Conservation (phyloP, 495 filamentous ascomycete genomes). For the Annulohypoxylon nitens region DNA sequence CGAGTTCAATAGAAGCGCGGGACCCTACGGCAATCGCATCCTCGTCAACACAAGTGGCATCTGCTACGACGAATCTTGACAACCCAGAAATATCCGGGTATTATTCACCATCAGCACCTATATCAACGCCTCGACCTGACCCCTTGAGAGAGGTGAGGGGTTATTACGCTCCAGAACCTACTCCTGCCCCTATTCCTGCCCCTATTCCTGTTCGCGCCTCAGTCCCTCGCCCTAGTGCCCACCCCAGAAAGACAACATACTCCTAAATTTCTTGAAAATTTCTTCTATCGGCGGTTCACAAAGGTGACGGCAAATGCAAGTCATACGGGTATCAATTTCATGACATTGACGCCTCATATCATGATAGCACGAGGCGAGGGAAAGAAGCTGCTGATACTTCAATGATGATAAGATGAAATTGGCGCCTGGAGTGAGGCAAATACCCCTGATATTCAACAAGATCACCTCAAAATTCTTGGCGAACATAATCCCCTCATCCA, state of each 20-base stretch:
- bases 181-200: background rate
- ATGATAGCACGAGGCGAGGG: background rate
- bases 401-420: background rate
- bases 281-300: background rate
- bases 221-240: background rate
- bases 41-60: background rate
- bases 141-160: conserved; percentile 36
- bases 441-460: background rate
- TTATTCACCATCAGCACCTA: conserved; percentile 40
- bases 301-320: background rate
- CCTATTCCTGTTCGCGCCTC: background rate
- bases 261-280: conserved; percentile 4
- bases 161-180: conserved; percentile 41
- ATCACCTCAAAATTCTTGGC: background rate
- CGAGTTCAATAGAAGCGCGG: conserved; percentile 27
- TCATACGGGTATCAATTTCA: background rate
- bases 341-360: background rate
- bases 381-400: background rate
- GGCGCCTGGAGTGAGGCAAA: background rate
- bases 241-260: conserved; percentile 28
- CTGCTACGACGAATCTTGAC: conserved; percentile 8
- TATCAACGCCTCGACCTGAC: background rate
- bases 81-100: conserved; percentile 44
- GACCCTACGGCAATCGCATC: conserved; percentile 1
- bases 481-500: background rate